Evolutionary conservation across 257 asterid genomes (phyloP).

Genomic region (Jacaranda copaia): DNA sequence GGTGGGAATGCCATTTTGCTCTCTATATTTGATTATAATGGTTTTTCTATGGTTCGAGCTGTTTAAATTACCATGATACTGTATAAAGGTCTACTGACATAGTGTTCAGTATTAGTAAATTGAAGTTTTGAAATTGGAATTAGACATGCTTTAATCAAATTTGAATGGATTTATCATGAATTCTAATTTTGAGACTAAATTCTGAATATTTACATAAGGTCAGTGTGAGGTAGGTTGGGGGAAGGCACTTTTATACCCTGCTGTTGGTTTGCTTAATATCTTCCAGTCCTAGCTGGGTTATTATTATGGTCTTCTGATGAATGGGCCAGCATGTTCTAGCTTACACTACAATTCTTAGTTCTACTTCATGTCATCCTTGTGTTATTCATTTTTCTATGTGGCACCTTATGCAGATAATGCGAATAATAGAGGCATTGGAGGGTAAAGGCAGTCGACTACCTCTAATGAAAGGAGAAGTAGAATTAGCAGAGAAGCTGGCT

Average conservation of each 20-base stretch:
- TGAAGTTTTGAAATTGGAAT: constrained; percentile 10
- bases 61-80: constrained; percentile 12
- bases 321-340: constrained; percentile 19
- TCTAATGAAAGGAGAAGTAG: constrained; percentile 92
- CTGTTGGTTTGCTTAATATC: constrained; percentile 9
- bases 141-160: not conserved
- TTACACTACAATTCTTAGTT: constrained; percentile 8
- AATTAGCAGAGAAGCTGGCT: constrained; percentile 91
- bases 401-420: constrained; percentile 67
- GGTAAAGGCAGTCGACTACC: constrained; percentile 89
- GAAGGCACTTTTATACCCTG: not conserved
- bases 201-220: constrained; percentile 7
- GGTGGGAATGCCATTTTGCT: constrained; percentile 52
- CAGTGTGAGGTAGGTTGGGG: constrained; percentile 9
- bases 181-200: not conserved
- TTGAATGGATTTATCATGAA: constrained; percentile 9
- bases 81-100: not conserved
- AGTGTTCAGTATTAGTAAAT: constrained; percentile 18
- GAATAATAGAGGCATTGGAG: constrained; percentile 90
- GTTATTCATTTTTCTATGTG: constrained; percentile 25
- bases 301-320: constrained; percentile 21
- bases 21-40: constrained; percentile 12
- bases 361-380: not conserved
- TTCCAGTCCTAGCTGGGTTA: not conserved
- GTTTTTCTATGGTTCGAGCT: constrained; percentile 7